Evolutionary conservation across 2,329 filamentous ascomycete genomes (phyloP), one percentile per base, ranked within the genome.

Genomic region (Sarocladium oryzae): DNA sequence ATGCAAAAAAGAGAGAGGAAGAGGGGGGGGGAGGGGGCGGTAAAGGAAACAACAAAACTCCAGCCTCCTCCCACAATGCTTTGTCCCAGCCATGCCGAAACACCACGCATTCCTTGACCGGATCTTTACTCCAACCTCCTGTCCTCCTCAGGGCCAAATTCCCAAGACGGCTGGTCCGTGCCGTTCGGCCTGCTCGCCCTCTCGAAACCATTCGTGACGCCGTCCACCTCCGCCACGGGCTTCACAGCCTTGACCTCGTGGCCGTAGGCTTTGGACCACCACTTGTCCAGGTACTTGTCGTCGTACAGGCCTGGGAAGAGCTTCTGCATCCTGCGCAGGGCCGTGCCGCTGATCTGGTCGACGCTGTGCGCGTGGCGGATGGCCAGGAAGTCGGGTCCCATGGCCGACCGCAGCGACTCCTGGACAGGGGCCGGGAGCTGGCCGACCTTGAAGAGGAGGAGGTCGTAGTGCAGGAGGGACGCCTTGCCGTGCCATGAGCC

Each of bases 401-500:
- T 73, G 30, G 71, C 65, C 33, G 66, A 65, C 18, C 76, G 72
- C 18, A 86, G 64, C 49, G 71, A 57, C 10, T 72, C 65, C 64
- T 84, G 77, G 2, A 85, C 71, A 0, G 70, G 63, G 0, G 71
- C 67, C 0, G 78, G 69, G 54, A 86, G 79, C 35, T 78, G 64
- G 1, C 84, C 84, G 0, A 81, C 71, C 16, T 76, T 73, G 58
- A 86, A 77, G 20, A 88, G 73, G 2, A 85, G 74, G 1, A 86
- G 72, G 55, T 88, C 82, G 61, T 88, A 88, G 58, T 88, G 84
- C 59, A 82, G 73, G 16, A 88, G 69, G 1, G 81, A 84, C 0
- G 77, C 79, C 50, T 77, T 80, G 45, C 83, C 83, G 53, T 82
- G 72, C 72, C 84, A 87, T 1, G 81, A 85, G 1, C 85, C 85